Evolutionary conservation across 208 protist genomes (phyloP).

Genomic region (Histomonas meleagridis): DNA sequence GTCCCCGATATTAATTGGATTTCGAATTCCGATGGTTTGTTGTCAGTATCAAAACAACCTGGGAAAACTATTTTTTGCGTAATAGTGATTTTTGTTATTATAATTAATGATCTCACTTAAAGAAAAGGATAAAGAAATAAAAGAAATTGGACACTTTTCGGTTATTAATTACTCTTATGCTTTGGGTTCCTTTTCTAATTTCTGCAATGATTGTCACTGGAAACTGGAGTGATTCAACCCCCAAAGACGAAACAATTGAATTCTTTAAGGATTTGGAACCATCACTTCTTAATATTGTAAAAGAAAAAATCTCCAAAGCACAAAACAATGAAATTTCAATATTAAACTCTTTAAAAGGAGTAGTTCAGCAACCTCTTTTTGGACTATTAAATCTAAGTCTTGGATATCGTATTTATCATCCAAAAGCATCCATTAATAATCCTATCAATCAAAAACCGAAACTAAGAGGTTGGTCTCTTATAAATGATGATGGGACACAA

Average conservation of each 20-base stretch:
- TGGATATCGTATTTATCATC: not conserved
- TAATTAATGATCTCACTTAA: not conserved
- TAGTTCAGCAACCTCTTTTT: not conserved
- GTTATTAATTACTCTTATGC: too few relatives aligned
- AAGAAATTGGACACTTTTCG: too few relatives aligned
- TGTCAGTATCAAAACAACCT: not conserved
- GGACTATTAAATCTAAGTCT: not conserved
- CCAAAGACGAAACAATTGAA: not conserved
- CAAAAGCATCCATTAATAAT: not conserved
- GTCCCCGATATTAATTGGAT: not conserved
- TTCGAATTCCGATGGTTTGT: not conserved
- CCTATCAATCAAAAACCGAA: not conserved
- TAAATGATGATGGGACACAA: too few relatives aligned
- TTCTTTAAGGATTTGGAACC: not conserved
- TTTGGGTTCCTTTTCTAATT: too few relatives aligned
- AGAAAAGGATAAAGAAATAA: not conserved
- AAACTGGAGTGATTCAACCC: not conserved
- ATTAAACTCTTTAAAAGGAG: not conserved
- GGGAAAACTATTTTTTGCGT: not conserved
- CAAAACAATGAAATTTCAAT: not conserved
- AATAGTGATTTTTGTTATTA: not conserved
- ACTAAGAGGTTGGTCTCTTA: not conserved
- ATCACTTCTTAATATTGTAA: not conserved
- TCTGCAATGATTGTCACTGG: too few relatives aligned
- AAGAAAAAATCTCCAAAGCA: not conserved